Evolutionary conservation across 2,329 filamentous ascomycete species (phyloP).

Genomic region (Penicillium sp.): DNA sequence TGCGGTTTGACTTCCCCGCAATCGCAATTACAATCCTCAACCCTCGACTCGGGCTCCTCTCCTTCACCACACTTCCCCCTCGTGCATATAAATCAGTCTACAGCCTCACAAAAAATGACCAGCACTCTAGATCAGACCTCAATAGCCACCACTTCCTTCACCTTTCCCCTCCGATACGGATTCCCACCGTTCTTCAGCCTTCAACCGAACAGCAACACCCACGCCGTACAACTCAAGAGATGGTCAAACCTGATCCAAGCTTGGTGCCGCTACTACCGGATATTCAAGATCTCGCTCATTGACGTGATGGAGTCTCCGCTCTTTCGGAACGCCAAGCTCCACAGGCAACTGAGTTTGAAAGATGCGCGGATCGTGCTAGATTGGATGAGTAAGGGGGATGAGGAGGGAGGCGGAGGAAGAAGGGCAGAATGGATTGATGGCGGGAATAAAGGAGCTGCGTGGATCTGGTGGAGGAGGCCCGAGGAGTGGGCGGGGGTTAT

Average conservation of each 20-base stretch:
- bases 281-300: slow-evolving; percentile 75
- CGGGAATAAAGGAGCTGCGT: slow-evolving; percentile 62
- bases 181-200: slow-evolving; percentile 61
- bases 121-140: slow-evolving; percentile 14
- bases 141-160: slow-evolving; percentile 32
- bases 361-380: slow-evolving; percentile 60
- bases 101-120: neutral
- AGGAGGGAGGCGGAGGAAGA: slow-evolving; percentile 52
- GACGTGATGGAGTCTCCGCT: slow-evolving; percentile 63
- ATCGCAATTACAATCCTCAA: neutral
- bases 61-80: neutral
- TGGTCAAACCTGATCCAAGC: slow-evolving; percentile 85
- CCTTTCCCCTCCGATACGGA: slow-evolving; percentile 49
- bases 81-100: too few species aligned
- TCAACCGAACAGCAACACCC: slow-evolving; percentile 52
- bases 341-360: slow-evolving; percentile 53
- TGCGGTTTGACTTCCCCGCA: slow-evolving; percentile 9
- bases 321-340: slow-evolving; percentile 56
- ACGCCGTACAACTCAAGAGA: slow-evolving; percentile 66
- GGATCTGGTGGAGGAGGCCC: slow-evolving; percentile 82
- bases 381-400: slow-evolving; percentile 59
- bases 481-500: slow-evolving; percentile 88
- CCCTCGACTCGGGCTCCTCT: neutral
- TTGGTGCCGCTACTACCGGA: slow-evolving; percentile 78
- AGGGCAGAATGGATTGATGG: slow-evolving; percentile 64